A percentile compares a stretch with the other conserved stretches of the same genome.
These are phyloP conservation scores for Lobosporangium transversale DNA, from an alignment of 192 early-diverging fungal genomes.

Conservation along the genomic window DNA sequence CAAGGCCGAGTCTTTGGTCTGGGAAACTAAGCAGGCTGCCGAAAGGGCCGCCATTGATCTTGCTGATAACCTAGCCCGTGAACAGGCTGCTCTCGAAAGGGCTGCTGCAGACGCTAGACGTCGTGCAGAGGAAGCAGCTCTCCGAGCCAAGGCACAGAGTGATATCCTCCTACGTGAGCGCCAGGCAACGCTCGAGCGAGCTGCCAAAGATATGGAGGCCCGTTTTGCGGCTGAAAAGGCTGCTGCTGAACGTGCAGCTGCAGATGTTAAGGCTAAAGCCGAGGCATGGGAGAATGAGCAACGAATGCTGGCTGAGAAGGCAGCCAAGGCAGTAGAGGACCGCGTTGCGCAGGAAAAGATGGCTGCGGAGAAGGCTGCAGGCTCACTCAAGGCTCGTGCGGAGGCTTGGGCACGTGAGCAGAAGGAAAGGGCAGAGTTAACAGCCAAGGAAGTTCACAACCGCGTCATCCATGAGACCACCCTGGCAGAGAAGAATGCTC, in stretches of 20 bases:
- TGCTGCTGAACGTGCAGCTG: slow-evolving; percentile 23
- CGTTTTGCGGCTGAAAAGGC: slow-evolving; percentile 22
- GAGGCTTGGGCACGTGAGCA: slow-evolving; percentile 34
- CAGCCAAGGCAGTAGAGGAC: slow-evolving; percentile 35
- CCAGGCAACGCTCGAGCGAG: slow-evolving; percentile 23
- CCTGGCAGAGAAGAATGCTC: slow-evolving; percentile 21
- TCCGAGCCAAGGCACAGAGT: slow-evolving; percentile 19
- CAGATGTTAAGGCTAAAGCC: slow-evolving; percentile 19
- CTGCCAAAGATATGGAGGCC: slow-evolving; percentile 31
- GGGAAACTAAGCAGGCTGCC: slow-evolving; percentile 44
- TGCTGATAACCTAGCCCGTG: slow-evolving; percentile 25
- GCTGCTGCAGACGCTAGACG: slow-evolving; percentile 9
- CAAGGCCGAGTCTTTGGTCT: slow-evolving; percentile 33
- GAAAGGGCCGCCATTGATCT: slow-evolving; percentile 31
- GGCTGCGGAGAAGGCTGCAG: slow-evolving; percentile 21
- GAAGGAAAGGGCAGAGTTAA: slow-evolving; percentile 20
- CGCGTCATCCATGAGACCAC: slow-evolving; percentile 37
- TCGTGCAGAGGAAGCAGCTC: slow-evolving; percentile 41
- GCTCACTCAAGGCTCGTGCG: slow-evolving; percentile 18
- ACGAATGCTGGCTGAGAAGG: slow-evolving; percentile 7
- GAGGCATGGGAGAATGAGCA: slow-evolving; percentile 41
- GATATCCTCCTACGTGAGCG: slow-evolving; percentile 36
- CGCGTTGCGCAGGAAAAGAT: slow-evolving; percentile 17
- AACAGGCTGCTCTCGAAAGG: slow-evolving; percentile 20
- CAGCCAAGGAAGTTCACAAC: slow-evolving; percentile 25